Evolutionary conservation across 2,329 filamentous ascomycete genomes (phyloP).

Genomic region (Elsinoe arachidis): DNA sequence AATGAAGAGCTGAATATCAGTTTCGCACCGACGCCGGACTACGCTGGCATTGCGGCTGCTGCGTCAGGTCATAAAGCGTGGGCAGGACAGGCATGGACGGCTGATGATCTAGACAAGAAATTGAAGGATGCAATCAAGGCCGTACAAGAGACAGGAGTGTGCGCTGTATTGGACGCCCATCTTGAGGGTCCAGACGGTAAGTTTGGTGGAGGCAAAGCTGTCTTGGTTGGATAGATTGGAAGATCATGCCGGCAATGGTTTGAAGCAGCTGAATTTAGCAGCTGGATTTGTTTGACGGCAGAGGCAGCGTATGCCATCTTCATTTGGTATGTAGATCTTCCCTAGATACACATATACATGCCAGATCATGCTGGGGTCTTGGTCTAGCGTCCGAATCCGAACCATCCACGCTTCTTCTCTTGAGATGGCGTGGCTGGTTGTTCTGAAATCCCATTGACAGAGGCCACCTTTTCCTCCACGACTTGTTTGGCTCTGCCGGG

Average conservation of each 20-base stretch:
- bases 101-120: slow-evolving; percentile 45
- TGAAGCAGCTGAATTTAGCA: too few relatives aligned
- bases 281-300: too few relatives aligned
- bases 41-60: slow-evolving; percentile 58
- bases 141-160: slow-evolving; percentile 44
- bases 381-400: slow-evolving; percentile 39
- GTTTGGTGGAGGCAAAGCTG: slow-evolving; percentile 35
- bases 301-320: not conserved
- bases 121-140: slow-evolving; percentile 51
- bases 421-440: slow-evolving; percentile 18
- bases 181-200: slow-evolving; percentile 50
- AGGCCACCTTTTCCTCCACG: slow-evolving; percentile 19
- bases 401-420: slow-evolving; percentile 43
- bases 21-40: slow-evolving; percentile 58
- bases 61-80: slow-evolving; percentile 54
- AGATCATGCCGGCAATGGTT: not conserved
- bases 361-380: not conserved
- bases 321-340: not conserved
- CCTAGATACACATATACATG: not conserved
- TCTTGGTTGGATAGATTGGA: slow-evolving; percentile 16
- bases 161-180: slow-evolving; percentile 56
- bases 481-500: slow-evolving; percentile 49
- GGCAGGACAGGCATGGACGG: slow-evolving; percentile 50
- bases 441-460: slow-evolving; percentile 19
- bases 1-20: slow-evolving; percentile 60